Base-by-base conservation (phyloP, 371 early-diverging fungal genomes). In the Dinochytrium kinnereticum region DNA sequence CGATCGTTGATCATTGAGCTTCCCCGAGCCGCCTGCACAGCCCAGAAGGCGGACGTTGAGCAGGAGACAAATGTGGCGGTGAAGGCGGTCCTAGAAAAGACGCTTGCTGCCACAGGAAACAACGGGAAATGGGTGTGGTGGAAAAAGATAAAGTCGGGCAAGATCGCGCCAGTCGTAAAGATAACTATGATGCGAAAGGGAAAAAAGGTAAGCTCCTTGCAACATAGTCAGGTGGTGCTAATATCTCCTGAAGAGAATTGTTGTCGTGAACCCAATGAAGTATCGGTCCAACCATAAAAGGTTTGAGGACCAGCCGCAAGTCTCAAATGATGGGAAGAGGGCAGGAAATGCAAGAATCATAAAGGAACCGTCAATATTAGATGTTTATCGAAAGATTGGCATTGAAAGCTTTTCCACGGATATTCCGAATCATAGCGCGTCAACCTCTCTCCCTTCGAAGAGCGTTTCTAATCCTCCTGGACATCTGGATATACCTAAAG, bases 221-320 rank as follows among this genome's bases (percentile, higher is more conserved):
- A 7, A 28, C 3, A 7, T 64, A 37, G 15, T 17, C 15, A 28
- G 26, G 15, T 30, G 15, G 33, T 64, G 15, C 5, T 19, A 21
- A 15, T 13, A 15, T 64, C 34, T 64, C 7, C 13, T 64, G 17
- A 28, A 64, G 66, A 5, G 66, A 36, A 37, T 51, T 26, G 59
- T 55, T n/a, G 67, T 51, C 24, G 61, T 74, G 15, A 70, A 74
- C 64, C 74, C 74, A 17, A 10, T 61, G 34, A 74, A 74, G 55
- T 61, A 37, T 34, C 17, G 19, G 1, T 69, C 61, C 51, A 74
- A 74, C 37, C 28, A 61, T 37, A 61, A 34, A 24, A 17, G 61
- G 36, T 26, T 61, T 10, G 61, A 61, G 26, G 61, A 37, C 19
- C 19, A 44, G 13, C 44, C 7, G 19, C 44, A 7, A 19, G 19